phyloP scores from a whole-genome alignment of 2,329 filamentous ascomycete species.

The Fusarium cicatricum region DNA sequence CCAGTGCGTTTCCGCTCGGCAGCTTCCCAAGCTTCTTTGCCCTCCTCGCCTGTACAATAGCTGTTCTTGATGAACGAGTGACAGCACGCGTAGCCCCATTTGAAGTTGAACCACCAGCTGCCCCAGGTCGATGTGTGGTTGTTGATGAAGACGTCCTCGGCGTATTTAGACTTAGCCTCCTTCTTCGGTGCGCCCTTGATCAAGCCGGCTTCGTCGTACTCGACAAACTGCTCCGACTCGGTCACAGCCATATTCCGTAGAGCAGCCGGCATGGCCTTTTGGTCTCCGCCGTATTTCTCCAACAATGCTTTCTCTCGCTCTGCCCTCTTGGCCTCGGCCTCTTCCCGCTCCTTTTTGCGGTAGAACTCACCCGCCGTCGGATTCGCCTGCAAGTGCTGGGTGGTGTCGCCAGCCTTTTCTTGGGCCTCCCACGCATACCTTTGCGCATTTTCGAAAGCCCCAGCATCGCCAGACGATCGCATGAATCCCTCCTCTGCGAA shows the following conservation, averaged over 20 bases:
- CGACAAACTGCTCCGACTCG: conserved; percentile 87
- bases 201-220: conserved; percentile 90
- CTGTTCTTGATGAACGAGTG: conserved; percentile 95
- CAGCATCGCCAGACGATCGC: conserved; percentile 87
- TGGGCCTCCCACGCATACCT: conserved; percentile 95
- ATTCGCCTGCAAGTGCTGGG: conserved; percentile 92
- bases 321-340: conserved; percentile 72
- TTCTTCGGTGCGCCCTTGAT: conserved; percentile 87
- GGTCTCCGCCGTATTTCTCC: conserved; percentile 82
- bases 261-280: conserved; percentile 63
- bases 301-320: conserved; percentile 74
- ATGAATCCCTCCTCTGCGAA: conserved; percentile 95
- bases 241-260: conserved; percentile 73
- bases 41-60: conserved; percentile 94
- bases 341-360: conserved; percentile 80
- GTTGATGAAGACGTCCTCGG: conserved; percentile 85
- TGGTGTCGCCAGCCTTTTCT: conserved; percentile 79
- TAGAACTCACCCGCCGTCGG: conserved; percentile 90
- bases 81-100: conserved; percentile 97
- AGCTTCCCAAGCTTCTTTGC: conserved; percentile 81
- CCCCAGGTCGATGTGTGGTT: conserved; percentile 96
- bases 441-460: conserved; percentile 90
- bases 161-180: conserved; percentile 86
- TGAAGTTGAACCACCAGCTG: conserved; percentile 95
- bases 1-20: conserved; percentile 69